Percentiles rank a stretch among this genome's conserved stretches.
These are phyloP conservation scores for Gossypium anomalum DNA, from an alignment of 345 rosid genomes.

Conservation along the genomic window DNA sequence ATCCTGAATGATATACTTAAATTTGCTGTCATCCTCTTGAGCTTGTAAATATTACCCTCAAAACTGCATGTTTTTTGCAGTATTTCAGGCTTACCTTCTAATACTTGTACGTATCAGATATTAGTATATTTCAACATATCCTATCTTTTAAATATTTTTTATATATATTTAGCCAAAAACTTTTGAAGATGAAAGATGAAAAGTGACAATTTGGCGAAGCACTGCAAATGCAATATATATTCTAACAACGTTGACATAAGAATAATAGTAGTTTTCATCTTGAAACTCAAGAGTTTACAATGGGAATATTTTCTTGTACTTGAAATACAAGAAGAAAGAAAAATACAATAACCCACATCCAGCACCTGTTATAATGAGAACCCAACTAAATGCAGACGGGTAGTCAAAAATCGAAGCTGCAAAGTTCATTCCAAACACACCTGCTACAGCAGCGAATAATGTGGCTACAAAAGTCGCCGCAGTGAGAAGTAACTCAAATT, in stretches of 20 bases:
- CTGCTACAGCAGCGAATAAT: constrained; percentile 76
- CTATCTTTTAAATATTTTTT: no score
- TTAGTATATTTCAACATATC: no score
- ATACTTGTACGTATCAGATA: no score
- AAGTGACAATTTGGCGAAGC: not conserved
- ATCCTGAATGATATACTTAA: constrained; percentile 14
- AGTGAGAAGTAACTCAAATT: constrained; percentile 88
- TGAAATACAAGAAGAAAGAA: constrained; percentile 65
- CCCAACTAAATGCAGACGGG: constrained; percentile 67
- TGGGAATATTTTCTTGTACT: constrained; percentile 82
- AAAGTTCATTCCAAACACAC: constrained; percentile 89
- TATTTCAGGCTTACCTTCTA: not conserved
- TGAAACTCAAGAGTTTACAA: constrained; percentile 26
- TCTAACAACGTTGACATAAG: not conserved
- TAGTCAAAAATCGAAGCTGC: constrained; percentile 57
- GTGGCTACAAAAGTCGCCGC: constrained; percentile 91
- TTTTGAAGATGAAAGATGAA: not conserved
- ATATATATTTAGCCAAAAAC: not conserved
- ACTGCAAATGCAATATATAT: not conserved
- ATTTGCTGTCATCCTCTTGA: not conserved
- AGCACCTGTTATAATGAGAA: constrained; percentile 57
- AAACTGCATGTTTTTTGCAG: not conserved
- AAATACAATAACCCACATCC: constrained; percentile 50
- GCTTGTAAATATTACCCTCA: not conserved
- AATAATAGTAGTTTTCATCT: not conserved